Percentiles rank a stretch among this genome's conserved stretches.
These are phyloP conservation scores for Amanita rubescens DNA, from an alignment of 768 basidiomycete genomes.

Conservation along the genomic window DNA sequence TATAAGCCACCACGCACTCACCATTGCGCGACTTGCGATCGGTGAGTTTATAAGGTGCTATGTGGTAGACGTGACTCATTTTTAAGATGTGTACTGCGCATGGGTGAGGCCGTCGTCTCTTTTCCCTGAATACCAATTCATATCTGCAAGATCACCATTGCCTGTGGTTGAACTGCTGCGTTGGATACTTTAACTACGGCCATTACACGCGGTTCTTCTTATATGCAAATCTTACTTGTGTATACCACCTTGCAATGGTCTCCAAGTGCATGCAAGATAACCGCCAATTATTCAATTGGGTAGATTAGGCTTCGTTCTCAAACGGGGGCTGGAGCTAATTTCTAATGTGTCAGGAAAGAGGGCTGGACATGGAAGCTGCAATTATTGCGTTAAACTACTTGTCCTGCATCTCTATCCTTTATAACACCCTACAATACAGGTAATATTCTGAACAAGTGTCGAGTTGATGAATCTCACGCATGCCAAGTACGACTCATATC, in stretches of 20 bases:
- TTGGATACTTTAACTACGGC: slow-evolving; percentile 88
- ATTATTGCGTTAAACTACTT: not conserved
- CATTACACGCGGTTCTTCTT: slow-evolving; percentile 88
- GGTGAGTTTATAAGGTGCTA: slow-evolving; percentile 28
- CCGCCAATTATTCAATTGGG: too few species aligned
- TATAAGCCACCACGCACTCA: slow-evolving; percentile 91
- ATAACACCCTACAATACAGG: not conserved
- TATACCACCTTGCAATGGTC: slow-evolving; percentile 80
- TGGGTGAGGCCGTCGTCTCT: slow-evolving; percentile 12
- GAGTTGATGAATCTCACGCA: too few species aligned
- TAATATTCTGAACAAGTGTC: not conserved
- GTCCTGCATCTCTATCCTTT: not conserved
- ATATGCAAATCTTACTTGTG: slow-evolving; percentile 87
- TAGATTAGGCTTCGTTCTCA: not conserved
- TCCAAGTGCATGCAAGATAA: slow-evolving; percentile 24
- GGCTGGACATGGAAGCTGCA: not conserved
- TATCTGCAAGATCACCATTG: slow-evolving; percentile 69
- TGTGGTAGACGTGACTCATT: slow-evolving; percentile 1
- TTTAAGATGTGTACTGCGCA: slow-evolving; percentile 1
- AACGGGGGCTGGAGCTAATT: not conserved
- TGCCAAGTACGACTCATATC: slow-evolving; percentile 49
- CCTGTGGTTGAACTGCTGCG: slow-evolving; percentile 90
- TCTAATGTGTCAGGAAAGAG: not conserved
- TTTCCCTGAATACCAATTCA: not conserved
- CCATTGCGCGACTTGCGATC: slow-evolving; percentile 85